phyloP scores from a whole-genome alignment of 2,329 filamentous ascomycete species.

The Diaporthe vexans region DNA sequence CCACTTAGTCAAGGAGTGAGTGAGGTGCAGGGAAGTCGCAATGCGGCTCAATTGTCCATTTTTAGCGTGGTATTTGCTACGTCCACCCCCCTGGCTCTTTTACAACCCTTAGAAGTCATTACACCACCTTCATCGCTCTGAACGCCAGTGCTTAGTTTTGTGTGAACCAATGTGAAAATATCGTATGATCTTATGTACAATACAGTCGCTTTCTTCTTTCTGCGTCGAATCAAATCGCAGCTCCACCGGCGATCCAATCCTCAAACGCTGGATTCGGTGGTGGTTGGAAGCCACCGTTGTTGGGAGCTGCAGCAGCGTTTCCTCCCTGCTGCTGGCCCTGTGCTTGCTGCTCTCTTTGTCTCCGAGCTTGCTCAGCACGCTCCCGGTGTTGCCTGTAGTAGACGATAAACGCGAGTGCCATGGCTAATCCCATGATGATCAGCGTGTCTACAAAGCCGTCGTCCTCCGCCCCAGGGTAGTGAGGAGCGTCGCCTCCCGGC shows the following conservation, averaged over 20 bases:
- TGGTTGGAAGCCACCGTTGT: slow-evolving; percentile 57
- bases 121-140: background rate
- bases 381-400: slow-evolving; percentile 85
- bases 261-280: slow-evolving; percentile 77
- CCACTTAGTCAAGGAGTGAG: background rate
- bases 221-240: slow-evolving; percentile 66
- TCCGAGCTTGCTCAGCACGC: slow-evolving; percentile 58
- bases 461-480: slow-evolving; percentile 72
- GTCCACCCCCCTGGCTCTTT: background rate
- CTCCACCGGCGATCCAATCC: slow-evolving; percentile 74
- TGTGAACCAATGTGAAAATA: slow-evolving; percentile 6
- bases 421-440: slow-evolving; percentile 83
- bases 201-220: slow-evolving; percentile 43
- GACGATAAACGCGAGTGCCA: slow-evolving; percentile 80
- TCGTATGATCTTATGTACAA: slow-evolving; percentile 23
- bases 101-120: too few relatives aligned
- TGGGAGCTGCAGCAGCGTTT: slow-evolving; percentile 37
- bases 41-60: slow-evolving; percentile 24
- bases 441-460: slow-evolving; percentile 88
- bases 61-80: slow-evolving; percentile 34
- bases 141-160: slow-evolving; percentile 33
- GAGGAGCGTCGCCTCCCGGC: slow-evolving; percentile 69
- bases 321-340: slow-evolving; percentile 38
- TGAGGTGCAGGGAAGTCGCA: slow-evolving; percentile 34
- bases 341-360: slow-evolving; percentile 44